Evolutionary conservation across 2,329 filamentous ascomycete genomes (phyloP).

Genomic region (Alternaria alternata): DNA sequence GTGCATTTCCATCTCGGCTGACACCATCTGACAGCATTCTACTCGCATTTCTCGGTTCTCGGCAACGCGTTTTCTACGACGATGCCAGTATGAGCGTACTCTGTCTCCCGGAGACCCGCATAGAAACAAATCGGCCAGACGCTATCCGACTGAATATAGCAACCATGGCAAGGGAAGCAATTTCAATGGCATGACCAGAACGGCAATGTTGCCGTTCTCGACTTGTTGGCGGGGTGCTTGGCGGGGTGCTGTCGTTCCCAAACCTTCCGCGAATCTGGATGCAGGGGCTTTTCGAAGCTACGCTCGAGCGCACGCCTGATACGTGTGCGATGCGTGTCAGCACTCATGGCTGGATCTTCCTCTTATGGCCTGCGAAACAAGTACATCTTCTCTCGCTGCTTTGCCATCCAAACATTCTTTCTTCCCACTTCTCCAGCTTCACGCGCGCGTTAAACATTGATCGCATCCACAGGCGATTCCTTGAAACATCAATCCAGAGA

Average conservation of each 20-base stretch:
- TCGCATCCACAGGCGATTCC: slow-evolving; percentile 9
- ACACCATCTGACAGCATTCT: slow-evolving; percentile 9
- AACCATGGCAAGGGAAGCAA: not conserved
- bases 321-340: slow-evolving; percentile 28
- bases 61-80: slow-evolving; percentile 24
- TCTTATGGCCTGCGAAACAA: slow-evolving; percentile 37
- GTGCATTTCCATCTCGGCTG: slow-evolving; percentile 14
- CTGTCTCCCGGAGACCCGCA: slow-evolving; percentile 16
- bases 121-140: slow-evolving; percentile 16
- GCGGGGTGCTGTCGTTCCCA: slow-evolving; percentile 31
- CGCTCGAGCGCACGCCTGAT: slow-evolving; percentile 26
- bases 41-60: slow-evolving; percentile 16
- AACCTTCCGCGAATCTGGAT: slow-evolving; percentile 20
- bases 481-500: slow-evolving; percentile 15
- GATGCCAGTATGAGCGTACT: slow-evolving; percentile 20
- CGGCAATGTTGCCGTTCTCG: slow-evolving; percentile 13
- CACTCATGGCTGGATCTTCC: slow-evolving; percentile 13
- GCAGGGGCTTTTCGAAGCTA: slow-evolving; percentile 30
- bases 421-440: slow-evolving; percentile 20
- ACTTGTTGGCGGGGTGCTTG: slow-evolving; percentile 31
- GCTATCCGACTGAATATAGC: slow-evolving; percentile 17
- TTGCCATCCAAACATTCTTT: slow-evolving; percentile 27
- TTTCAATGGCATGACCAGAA: slow-evolving; percentile 9
- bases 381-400: slow-evolving; percentile 29
- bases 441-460: slow-evolving; percentile 16